Base-by-base conservation (phyloP, 2,329 filamentous ascomycete genomes). In the Torrubiella hemipterigena region DNA sequence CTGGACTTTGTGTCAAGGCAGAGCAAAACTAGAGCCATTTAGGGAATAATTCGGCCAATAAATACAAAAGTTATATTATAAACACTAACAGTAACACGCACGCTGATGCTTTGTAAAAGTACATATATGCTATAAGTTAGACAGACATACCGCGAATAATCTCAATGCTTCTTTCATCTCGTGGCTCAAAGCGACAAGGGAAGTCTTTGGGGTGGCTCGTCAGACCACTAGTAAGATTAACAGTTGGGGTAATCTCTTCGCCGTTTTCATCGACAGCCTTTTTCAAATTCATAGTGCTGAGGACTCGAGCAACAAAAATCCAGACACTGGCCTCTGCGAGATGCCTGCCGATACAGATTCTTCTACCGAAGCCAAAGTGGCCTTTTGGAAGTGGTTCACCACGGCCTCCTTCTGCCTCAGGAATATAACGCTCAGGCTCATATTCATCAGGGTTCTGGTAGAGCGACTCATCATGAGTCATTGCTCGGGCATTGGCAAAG, bases 281-380 rank as follows among this genome's bases (percentile, higher is more conserved):
- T 22, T 46, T 38, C 4, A 63, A 45, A 5, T 51, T 43, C 32
- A 63, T 44, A 0, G 51, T 54, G 12, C 58, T 51, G 22, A 67
- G 39, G 23, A 63, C 48, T 1, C 47, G 53, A 0, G 54, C 55
- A 21, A 63, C 42, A 2, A 55, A 50, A 12, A 60, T 58, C 44
- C 55, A 64, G 3, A 64, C 49, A 18, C 52, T 55, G 3, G 55
- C 55, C 17, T 54, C 61, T 3, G 69, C 70, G 8, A 76, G 45
- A 30, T 59, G 56, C 36, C 63, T 58, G 1, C 68, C 67, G 5
- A 59, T 53, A 40, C 67, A 73, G 8, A 65, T 55, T 14, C 68
- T 54, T 14, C 61, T 56, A 2, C 69, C 68, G 45, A 67, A 72
- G 4, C 68, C 67, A 44, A 73, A 67, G 21, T 60, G 59, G 2